Conservation (phyloP, 2,329 filamentous ascomycete genomes). For the Albophoma yamanashiensis region DNA sequence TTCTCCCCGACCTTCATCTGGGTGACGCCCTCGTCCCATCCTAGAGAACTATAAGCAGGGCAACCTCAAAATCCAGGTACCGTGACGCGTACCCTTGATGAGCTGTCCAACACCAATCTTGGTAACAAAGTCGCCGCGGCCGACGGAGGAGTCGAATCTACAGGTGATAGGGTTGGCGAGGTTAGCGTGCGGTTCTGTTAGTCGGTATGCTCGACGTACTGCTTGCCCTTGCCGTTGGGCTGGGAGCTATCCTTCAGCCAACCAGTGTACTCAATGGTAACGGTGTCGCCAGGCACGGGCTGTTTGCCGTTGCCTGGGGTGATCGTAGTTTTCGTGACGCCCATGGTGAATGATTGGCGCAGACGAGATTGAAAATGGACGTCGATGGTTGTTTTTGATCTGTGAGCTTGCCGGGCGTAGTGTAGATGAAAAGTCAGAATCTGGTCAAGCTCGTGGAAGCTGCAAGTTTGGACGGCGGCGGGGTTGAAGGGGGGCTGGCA, state of each 20-base stretch:
- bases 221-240: conserved; percentile 53
- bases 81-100: conserved; percentile 59
- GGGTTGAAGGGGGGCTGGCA: not conserved
- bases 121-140: conserved; percentile 65
- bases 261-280: conserved; percentile 87
- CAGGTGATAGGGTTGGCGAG: not conserved
- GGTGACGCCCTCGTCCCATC: conserved; percentile 76
- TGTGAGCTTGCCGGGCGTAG: not conserved
- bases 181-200: not conserved
- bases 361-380: not conserved
- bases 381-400: not conserved
- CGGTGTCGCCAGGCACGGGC: conserved; percentile 57
- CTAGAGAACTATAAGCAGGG: conserved; percentile 26
- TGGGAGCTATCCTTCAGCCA: conserved; percentile 61
- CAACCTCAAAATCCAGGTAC: conserved; percentile 1
- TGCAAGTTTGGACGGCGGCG: not conserved
- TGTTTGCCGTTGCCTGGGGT: conserved; percentile 49
- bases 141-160: conserved; percentile 84
- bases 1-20: conserved; percentile 89
- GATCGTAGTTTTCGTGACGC: conserved; percentile 58
- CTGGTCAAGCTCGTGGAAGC: not conserved
- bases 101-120: conserved; percentile 74
- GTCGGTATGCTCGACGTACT: conserved; percentile 43
- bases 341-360: conserved; percentile 41
- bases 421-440: not conserved